Evolutionary conservation across 306 rosid genomes (phyloP).

Genomic region (Vicia villosa): DNA sequence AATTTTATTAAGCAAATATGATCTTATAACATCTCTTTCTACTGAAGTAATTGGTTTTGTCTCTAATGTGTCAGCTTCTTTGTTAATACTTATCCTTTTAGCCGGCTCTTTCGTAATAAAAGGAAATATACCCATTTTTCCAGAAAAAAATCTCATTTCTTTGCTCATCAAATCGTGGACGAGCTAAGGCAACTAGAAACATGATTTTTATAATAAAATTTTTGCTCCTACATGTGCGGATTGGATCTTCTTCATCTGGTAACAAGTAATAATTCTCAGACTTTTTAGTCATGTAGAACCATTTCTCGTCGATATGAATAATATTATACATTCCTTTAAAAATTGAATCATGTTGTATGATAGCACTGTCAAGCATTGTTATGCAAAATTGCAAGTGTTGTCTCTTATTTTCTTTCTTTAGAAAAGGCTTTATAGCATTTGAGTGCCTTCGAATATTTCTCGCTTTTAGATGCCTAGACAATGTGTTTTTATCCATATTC

Average conservation of each 20-base stretch:
- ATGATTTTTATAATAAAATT: neutral
- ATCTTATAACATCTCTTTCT: neutral
- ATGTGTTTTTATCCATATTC: too few relatives aligned
- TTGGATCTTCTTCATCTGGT: neutral
- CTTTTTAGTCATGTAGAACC: neutral
- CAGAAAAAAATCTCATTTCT: neutral
- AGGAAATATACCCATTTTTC: neutral
- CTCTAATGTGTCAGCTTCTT: too few relatives aligned
- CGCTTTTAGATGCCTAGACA: too few relatives aligned
- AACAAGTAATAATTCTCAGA: neutral
- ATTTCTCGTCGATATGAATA: neutral
- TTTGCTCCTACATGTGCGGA: neutral
- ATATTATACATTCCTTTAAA: neutral
- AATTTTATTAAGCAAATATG: too few relatives aligned
- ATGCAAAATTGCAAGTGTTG: too few relatives aligned
- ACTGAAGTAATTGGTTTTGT: neutral
- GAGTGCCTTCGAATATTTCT: too few relatives aligned
- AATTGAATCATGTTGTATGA: neutral
- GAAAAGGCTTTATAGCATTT: too few relatives aligned
- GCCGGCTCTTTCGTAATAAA: neutral
- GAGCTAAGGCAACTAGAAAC: neutral
- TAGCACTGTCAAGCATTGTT: too few relatives aligned
- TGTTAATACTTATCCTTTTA: neutral
- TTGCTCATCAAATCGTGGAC: neutral
- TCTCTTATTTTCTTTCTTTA: too few relatives aligned